Evolutionary conservation across 805 yeast species (phyloP), one percentile per base, ranked within the genome.

Genomic region (Komagataella pseudopastoris): DNA sequence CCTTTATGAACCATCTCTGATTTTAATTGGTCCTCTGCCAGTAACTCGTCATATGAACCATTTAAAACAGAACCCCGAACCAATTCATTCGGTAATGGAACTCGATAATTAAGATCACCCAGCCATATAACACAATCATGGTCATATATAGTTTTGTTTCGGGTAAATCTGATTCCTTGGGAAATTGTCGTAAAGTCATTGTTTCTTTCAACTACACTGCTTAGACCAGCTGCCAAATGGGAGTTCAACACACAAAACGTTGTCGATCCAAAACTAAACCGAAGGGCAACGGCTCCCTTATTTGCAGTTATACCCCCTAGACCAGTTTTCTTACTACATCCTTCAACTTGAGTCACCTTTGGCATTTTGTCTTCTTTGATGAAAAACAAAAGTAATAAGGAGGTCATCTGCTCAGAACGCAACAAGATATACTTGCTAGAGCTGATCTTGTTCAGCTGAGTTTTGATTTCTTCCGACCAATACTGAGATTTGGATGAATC

Each of bases 301-400:
- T 93, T 91, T 16, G 97, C 99, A 0, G 98, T 80, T 70, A 93
- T 91, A 47, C 99, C 99, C 44, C 97, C 96, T 51, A 93, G 71
- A 0, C 98, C 99, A 0, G 98, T 91, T 66, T 91, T 91, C 60
- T 90, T 91, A 10, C 86, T 77, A n/a, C 90, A 77, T n/a, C 97
- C 97, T 58, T 89, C 90, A 4, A 93, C 96, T 60, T 85, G 83
- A 12, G 87, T 85, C 3, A 93, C 81, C 51, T 72, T 61, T 0
- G 59, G 56, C 52, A 74, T 69, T 49, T 70, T 64, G 46, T 70
- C 71, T 6, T 75, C 65, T 54, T 76, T 78, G 4, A 80, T 88
- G 63, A 83, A 84, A 49, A 85, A 72, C 47, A 84, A 68, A 36
- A 86, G 68, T 22, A 84, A 60, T 60, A 85, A 70, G 0, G 91